Base-by-base conservation (phyloP, 345 rosid genomes). In the Limnanthes douglasii region DNA sequence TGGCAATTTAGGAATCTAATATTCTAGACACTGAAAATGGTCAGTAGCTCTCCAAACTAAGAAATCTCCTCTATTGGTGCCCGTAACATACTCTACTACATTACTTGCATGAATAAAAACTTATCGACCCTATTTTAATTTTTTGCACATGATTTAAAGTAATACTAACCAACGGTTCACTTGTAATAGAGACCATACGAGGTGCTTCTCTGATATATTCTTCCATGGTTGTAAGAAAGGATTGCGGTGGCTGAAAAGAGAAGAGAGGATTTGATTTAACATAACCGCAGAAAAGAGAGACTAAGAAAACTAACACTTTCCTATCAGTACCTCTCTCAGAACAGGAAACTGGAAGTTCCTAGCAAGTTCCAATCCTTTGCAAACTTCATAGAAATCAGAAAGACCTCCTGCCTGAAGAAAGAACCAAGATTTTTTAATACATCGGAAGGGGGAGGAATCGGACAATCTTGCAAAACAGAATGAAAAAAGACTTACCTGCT, bases 341-440 rank as follows among this genome's bases (percentile, higher is more conserved):
- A 62, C 64, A 26, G 99, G 99, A 70, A 85, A 92, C 39, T 92
- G 96, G 50, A 92, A 85, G 58, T 92, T 92, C 62, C 99, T 78
- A 10, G 96, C 95, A 57, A 85, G 93, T 64, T 92, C 94, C 73
- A 92, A 66, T 27, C 96, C 90, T 75, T 73, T 78, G 65, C 99
- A 92, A 34, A 75, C 55, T 54, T 85, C 94, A 59, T 85, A 92
- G 51, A 92, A 92, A 57, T 75, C 83, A 54, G 95, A 85, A 37
- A 92, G 96, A 58, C 61, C 61, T 21, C 60, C 78, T 41, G 99
- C 94, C 99, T 92, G 93, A 43, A 51, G 33, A 34, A 53, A 23
- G 39, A 57, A 15, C 20, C 15, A 29, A 42, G 8, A 21, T 14
- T 11, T 19, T 15, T 43, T 48, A 18, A 55, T 24, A 36, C 18